A percentile compares a stretch with the other conserved stretches of the same genome.
Conservation (phyloP, 2,329 filamentous ascomycete genomes). For the Decorospora gaudefroyi region DNA sequence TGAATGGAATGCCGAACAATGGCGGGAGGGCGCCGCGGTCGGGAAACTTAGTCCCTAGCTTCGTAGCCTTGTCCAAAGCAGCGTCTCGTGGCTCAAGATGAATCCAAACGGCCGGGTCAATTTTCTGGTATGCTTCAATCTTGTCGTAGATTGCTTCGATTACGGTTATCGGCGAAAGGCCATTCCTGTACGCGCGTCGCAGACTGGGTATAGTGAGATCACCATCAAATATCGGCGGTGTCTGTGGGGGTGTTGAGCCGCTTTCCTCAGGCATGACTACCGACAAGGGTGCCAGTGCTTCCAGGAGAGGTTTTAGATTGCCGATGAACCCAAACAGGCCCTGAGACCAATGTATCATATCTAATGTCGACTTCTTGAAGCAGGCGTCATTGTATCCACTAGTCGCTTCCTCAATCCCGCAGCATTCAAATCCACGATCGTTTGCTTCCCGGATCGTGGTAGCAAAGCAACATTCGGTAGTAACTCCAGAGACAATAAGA, state of each 20-base stretch:
- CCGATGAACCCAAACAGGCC: slow-evolving; percentile 58
- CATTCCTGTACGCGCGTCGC: slow-evolving; percentile 51
- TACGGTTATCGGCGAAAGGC: slow-evolving; percentile 52
- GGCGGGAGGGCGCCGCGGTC: slow-evolving; percentile 51
- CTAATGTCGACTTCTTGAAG: slow-evolving; percentile 55
- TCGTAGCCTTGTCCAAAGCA: slow-evolving; percentile 49
- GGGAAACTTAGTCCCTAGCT: slow-evolving; percentile 50
- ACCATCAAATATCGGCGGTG: slow-evolving; percentile 49
- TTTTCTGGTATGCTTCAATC: slow-evolving; percentile 55
- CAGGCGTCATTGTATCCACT: slow-evolving; percentile 55
- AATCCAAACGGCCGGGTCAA: slow-evolving; percentile 60
- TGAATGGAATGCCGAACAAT: slow-evolving; percentile 62
- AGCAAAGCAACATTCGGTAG: slow-evolving; percentile 63
- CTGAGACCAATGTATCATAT: slow-evolving; percentile 58
- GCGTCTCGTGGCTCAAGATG: slow-evolving; percentile 49
- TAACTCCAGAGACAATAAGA: slow-evolving; percentile 62
- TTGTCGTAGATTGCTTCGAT: slow-evolving; percentile 53
- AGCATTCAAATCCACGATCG: slow-evolving; percentile 65
- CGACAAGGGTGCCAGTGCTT: slow-evolving; percentile 29
- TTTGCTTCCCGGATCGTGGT: slow-evolving; percentile 62
- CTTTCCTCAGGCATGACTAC: background rate
- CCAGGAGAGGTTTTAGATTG: slow-evolving; percentile 50
- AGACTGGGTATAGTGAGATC: slow-evolving; percentile 53
- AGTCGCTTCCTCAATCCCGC: slow-evolving; percentile 52
- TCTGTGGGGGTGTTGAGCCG: slow-evolving; percentile 40